phyloP scores from a whole-genome alignment of 2,329 filamentous ascomycete species.

The Thielaviopsis ethacetica region DNA sequence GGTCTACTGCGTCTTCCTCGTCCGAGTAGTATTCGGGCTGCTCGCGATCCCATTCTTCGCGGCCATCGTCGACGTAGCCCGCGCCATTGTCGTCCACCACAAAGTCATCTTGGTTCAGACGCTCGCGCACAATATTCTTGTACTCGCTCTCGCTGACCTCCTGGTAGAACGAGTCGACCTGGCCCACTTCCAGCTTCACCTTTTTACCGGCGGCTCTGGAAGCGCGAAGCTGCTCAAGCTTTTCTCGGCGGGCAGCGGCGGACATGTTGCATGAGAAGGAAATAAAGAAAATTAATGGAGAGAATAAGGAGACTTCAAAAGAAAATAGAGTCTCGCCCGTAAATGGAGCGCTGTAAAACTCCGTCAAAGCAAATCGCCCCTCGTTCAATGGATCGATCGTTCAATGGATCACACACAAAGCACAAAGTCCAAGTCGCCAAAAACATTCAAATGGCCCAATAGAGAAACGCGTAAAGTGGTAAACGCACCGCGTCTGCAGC shows the following conservation, averaged over 20 bases:
- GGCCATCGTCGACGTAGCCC: slow-evolving; percentile 89
- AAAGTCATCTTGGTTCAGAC: slow-evolving; percentile 89
- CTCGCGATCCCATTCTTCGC: slow-evolving; percentile 80
- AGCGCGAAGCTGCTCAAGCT: slow-evolving; percentile 64
- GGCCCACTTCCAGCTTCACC: slow-evolving; percentile 69
- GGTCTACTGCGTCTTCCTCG: slow-evolving; percentile 33
- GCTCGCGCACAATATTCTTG: slow-evolving; percentile 82
- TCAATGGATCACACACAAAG: neutral
- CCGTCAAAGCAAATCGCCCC: neutral
- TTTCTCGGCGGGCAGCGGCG: slow-evolving; percentile 27
- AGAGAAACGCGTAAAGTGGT: slow-evolving; percentile 8
- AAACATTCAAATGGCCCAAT: neutral
- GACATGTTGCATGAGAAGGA: slow-evolving; percentile 20
- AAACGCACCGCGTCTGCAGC: neutral
- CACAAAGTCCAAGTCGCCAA: neutral
- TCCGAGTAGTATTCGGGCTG: slow-evolving; percentile 56
- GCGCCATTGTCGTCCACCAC: slow-evolving; percentile 97
- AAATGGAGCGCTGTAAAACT: neutral
- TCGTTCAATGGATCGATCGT: neutral
- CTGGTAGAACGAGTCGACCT: slow-evolving; percentile 77
- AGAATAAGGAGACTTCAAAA: neutral
- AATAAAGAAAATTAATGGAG: neutral
- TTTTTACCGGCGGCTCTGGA: slow-evolving; percentile 84
- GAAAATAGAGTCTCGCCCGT: neutral
- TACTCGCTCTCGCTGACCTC: slow-evolving; percentile 95